phyloP scores from a whole-genome alignment of 495 filamentous ascomycete genomes.

The Lepraria neglecta region DNA sequence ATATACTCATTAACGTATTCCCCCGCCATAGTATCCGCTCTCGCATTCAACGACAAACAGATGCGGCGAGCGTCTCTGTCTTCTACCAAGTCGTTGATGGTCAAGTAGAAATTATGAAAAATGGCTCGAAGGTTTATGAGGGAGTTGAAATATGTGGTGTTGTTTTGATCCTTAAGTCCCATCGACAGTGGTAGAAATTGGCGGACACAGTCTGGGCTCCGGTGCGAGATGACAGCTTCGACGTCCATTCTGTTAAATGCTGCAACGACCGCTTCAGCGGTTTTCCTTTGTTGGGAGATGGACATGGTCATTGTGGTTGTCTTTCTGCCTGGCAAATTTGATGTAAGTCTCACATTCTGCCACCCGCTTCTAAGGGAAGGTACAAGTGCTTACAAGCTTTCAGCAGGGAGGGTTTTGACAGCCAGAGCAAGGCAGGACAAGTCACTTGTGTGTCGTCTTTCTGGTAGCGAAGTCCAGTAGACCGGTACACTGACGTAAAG shows the following conservation, averaged over 20 bases:
- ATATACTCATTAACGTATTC: conserved; percentile 36
- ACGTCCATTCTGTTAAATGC: conserved; percentile 30
- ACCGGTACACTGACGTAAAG: not conserved
- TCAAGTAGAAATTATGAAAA: conserved; percentile 28
- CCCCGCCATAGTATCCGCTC: conserved; percentile 25
- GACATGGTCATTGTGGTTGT: conserved; percentile 19
- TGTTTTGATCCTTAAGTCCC: conserved; percentile 21
- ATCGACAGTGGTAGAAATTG: conserved; percentile 25
- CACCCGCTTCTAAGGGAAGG: not conserved
- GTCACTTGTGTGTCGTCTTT: not conserved
- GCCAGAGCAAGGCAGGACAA: not conserved
- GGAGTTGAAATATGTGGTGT: conserved; percentile 19
- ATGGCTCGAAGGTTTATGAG: conserved; percentile 18
- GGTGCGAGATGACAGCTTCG: conserved; percentile 24
- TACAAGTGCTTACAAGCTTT: not conserved
- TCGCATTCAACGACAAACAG: conserved; percentile 26
- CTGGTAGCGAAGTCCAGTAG: not conserved
- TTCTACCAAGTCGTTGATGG: conserved; percentile 26
- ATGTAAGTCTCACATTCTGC: not conserved
- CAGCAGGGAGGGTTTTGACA: not conserved
- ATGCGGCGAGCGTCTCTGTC: conserved; percentile 23
- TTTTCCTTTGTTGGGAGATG: conserved; percentile 21
- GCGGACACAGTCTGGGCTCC: conserved; percentile 24
- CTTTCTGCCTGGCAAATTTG: not conserved
- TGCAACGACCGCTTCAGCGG: conserved; percentile 24